Percentiles rank a stretch among this genome's conserved stretches.
These are phyloP conservation scores for Neofusicoccum parvum DNA, from an alignment of 2,329 filamentous ascomycete genomes.

Conservation along the genomic window DNA sequence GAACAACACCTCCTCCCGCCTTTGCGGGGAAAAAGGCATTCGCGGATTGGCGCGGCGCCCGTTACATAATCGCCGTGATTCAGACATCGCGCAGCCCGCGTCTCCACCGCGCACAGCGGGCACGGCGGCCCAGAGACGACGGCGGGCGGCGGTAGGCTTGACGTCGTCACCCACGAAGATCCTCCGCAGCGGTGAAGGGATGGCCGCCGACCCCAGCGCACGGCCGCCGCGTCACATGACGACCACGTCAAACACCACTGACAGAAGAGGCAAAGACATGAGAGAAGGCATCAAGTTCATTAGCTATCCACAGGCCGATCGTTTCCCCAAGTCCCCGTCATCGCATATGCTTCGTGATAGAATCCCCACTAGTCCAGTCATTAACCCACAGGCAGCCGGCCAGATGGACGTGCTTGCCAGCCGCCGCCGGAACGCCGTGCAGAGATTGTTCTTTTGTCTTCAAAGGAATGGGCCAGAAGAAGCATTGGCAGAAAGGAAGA, in stretches of 20 bases:
- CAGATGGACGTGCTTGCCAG: slow-evolving; percentile 3
- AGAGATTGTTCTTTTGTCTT: slow-evolving; percentile 16
- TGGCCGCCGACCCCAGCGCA: neutral
- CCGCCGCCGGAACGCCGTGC: slow-evolving; percentile 17
- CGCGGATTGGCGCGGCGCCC: neutral
- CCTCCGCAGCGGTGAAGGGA: slow-evolving; percentile 13
- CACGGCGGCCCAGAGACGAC: too few species aligned
- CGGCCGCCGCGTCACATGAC: slow-evolving; percentile 8
- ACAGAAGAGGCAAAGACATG: neutral
- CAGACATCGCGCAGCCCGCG: neutral
- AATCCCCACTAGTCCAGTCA: slow-evolving; percentile 1
- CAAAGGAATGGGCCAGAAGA: slow-evolving; percentile 11
- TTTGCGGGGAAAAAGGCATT: slow-evolving; percentile 7
- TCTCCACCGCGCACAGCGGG: too few species aligned
- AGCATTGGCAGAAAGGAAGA: slow-evolving; percentile 4
- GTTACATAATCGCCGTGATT: slow-evolving; percentile 5
- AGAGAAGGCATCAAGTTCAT: slow-evolving; percentile 31
- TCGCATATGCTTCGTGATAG: slow-evolving; percentile 16
- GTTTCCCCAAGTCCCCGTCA: slow-evolving; percentile 25
- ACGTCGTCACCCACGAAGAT: slow-evolving; percentile 2
- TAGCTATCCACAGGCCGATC: slow-evolving; percentile 42
- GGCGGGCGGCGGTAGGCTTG: neutral
- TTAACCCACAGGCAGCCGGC: slow-evolving; percentile 6
- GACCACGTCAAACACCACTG: slow-evolving; percentile 6
- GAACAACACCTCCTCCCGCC: neutral